Evolutionary conservation across 2,329 filamentous ascomycete species (phyloP).

Genomic region (Calonectria ilicicola): DNA sequence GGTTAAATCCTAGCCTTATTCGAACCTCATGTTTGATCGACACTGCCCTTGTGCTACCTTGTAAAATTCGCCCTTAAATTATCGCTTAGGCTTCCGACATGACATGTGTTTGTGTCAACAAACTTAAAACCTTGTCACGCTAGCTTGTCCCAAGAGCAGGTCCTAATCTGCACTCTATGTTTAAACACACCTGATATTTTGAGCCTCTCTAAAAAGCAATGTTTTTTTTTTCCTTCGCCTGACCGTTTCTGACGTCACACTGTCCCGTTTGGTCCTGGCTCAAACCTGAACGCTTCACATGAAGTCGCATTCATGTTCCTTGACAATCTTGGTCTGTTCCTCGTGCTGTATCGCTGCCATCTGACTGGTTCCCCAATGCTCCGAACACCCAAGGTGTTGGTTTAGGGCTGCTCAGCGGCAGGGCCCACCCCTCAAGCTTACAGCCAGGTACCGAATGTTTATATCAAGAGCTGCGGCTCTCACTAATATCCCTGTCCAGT

Average conservation of each 20-base stretch:
- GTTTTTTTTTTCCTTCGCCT: not conserved
- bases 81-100: not conserved
- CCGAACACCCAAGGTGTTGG: slow-evolving; percentile 12
- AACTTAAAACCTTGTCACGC: not conserved
- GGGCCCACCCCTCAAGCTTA: slow-evolving; percentile 17
- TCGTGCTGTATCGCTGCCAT: slow-evolving; percentile 38
- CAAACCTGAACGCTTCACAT: slow-evolving; percentile 27
- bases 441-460: slow-evolving; percentile 26
- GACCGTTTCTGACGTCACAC: slow-evolving; percentile 31
- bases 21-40: too few relatives aligned
- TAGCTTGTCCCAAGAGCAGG: not conserved
- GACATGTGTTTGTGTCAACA: not conserved
- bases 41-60: too few relatives aligned
- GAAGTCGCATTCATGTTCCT: not conserved
- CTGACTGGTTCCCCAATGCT: slow-evolving; percentile 36
- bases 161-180: not conserved
- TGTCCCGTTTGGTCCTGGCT: slow-evolving; percentile 21
- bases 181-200: not conserved
- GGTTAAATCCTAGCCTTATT: too few relatives aligned
- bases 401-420: slow-evolving; percentile 1
- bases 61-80: not conserved
- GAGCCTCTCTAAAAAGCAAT: not conserved
- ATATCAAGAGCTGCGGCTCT: slow-evolving; percentile 26
- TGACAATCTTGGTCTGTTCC: slow-evolving; percentile 13
- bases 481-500: slow-evolving; percentile 27